These are phyloP conservation scores for Scutellaria galericulata DNA, from an alignment of 257 asterid species.

Conservation along the genomic window DNA sequence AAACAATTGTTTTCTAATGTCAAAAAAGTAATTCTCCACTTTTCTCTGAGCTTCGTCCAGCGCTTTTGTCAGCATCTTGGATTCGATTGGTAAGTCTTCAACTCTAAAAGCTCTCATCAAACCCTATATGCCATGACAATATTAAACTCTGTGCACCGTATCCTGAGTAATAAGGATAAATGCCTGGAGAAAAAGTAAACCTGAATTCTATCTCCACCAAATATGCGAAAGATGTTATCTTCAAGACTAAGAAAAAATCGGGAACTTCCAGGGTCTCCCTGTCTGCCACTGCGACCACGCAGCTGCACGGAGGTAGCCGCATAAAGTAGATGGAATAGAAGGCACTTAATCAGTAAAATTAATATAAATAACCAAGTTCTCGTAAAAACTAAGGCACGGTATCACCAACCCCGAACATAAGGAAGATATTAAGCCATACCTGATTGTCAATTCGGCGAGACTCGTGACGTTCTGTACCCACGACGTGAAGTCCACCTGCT, in stretches of 20 bases:
- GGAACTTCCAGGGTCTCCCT: conserved; percentile 99
- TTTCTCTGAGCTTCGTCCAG: conserved; percentile 98
- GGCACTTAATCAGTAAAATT: conserved; percentile 24
- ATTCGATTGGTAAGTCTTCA: conserved; percentile 97
- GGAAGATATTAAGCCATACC: conserved; percentile 47
- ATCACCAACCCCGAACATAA: conserved; percentile 34
- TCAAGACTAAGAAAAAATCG: conserved; percentile 98
- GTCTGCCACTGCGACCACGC: conserved; percentile 99
- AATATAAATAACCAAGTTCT: conserved; percentile 17
- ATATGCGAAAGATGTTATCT: conserved; percentile 95
- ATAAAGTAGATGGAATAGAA: conserved; percentile 33
- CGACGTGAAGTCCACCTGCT: conserved; percentile 97
- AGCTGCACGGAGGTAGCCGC: conserved; percentile 57
- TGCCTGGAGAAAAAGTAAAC: conserved; percentile 41
- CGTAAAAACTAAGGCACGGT: conserved; percentile 20
- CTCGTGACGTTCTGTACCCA: conserved; percentile 98
- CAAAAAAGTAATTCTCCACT: conserved; percentile 98
- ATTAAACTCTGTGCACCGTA: conserved; percentile 31
- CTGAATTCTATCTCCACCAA: conserved; percentile 99
- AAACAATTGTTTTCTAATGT: conserved; percentile 90
- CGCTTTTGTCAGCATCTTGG: conserved; percentile 97
- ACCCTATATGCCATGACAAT: conserved; percentile 59
- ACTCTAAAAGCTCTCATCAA: conserved; percentile 99
- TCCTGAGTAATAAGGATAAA: conserved; percentile 33
- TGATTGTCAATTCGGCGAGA: conserved; percentile 99